Evolutionary conservation across 2,329 filamentous ascomycete genomes (phyloP), one percentile per base, ranked within the genome.

Genomic region (Xylaria sp.): DNA sequence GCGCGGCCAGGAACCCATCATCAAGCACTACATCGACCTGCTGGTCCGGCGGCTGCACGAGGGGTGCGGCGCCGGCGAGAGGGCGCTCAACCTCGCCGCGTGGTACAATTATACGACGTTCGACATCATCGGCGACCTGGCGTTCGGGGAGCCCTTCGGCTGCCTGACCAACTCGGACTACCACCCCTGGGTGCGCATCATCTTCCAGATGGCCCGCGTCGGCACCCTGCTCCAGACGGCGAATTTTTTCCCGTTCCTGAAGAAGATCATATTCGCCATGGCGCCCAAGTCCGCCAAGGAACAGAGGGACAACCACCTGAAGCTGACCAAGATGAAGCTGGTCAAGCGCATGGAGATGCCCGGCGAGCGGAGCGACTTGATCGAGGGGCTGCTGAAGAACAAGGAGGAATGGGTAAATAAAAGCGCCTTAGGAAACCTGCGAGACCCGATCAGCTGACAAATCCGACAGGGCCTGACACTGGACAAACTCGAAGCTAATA

Each of bases 121-220:
- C 62, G 75, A 77, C 62, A 66, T 77, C 44, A 72, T 77, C 51
- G 76, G 76, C 21, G 76, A 79, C 60, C 69, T 81, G 11, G 72
- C 74, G 0, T 80, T 80, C 59, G 77, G 75, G 2, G 68, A 75
- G 40, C 69, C 74, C 3, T 78, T 77, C 53, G 68, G 67, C 11
- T 70, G 67, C 49, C 61, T 76, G n/a, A 57, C 69, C 29, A 60
- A 61, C 29, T 69, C 68, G 60, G 53, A 58, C 45, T 72, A 69
- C 52, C 66, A 70, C 49, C 70, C 70, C 34, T 76, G 73, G 72
- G 62, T 70, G 2, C 55, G 61, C 2, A 53, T 69, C 2, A 69
- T 75, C 38, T 60, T 66, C 1, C 52, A 67, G 6, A 63, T 63
- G 29, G 59, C 73, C 24, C 56, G 49, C 37, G 59, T 64, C 41